Conservation (phyloP, 2,329 filamentous ascomycete species). For the Parastagonospora avenae region DNA sequence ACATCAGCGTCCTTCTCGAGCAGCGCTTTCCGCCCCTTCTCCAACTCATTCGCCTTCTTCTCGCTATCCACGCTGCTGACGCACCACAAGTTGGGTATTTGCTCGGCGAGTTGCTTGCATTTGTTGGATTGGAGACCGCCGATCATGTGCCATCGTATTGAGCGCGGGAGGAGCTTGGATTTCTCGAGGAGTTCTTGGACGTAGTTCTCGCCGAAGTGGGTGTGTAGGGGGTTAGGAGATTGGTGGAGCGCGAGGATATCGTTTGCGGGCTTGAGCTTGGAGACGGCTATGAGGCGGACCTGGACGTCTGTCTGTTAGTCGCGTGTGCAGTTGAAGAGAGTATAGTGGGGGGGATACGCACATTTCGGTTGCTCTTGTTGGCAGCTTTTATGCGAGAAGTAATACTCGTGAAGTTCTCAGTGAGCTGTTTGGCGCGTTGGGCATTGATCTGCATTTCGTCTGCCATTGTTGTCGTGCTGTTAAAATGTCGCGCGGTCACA, state of each 20-base stretch:
- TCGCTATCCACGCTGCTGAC: conserved; percentile 86
- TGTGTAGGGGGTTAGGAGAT: conserved; percentile 55
- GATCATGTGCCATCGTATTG: conserved; percentile 95
- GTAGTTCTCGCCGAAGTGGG: conserved; percentile 97
- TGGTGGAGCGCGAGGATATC: conserved; percentile 86
- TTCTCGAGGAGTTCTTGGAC: conserved; percentile 81
- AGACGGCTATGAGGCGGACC: conserved; percentile 91
- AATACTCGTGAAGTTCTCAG: conserved; percentile 52
- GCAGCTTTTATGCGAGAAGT: conserved; percentile 48
- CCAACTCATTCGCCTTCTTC: conserved; percentile 85
- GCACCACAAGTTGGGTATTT: conserved; percentile 86
- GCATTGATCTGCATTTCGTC: conserved; percentile 49
- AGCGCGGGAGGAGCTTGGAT: conserved; percentile 73
- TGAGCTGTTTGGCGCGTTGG: conserved; percentile 52
- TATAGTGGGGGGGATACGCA: conserved; percentile 14
- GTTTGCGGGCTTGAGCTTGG: conserved; percentile 91
- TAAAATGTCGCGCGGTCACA: background rate
- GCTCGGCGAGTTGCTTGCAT: conserved; percentile 80
- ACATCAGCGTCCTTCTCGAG: conserved; percentile 40
- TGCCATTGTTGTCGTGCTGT: conserved; percentile 31
- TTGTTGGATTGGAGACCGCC: conserved; percentile 93
- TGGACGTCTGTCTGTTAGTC: conserved; percentile 40
- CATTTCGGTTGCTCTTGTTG: conserved; percentile 40
- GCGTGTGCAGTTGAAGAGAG: background rate
- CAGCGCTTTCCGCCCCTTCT: conserved; percentile 73